A percentile compares a stretch with the other conserved stretches of the same genome.
Evolutionary conservation across 257 asterid genomes (phyloP).

Genomic region (Petunia secreta): DNA sequence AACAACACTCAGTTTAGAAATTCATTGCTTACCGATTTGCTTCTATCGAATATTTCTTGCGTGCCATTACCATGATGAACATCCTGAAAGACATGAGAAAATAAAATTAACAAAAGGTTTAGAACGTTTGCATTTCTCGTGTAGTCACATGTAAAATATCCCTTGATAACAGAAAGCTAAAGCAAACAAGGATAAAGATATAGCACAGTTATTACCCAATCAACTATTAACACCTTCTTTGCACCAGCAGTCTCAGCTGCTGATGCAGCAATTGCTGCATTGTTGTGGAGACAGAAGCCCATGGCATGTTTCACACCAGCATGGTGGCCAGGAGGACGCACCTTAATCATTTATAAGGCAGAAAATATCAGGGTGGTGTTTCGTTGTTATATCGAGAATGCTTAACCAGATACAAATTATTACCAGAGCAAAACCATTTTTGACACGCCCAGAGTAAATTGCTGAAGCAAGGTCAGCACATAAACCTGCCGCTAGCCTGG

Average conservation of each 20-base stretch:
- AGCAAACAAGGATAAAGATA: not conserved
- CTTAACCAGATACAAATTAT: slow-evolving; percentile 29
- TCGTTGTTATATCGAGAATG: slow-evolving; percentile 15
- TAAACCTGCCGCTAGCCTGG: slow-evolving; percentile 98
- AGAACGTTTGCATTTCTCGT: not conserved
- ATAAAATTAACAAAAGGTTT: slow-evolving; percentile 10
- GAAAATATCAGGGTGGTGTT: slow-evolving; percentile 31
- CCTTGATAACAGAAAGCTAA: not conserved
- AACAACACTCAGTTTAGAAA: not conserved
- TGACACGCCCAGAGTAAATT: slow-evolving; percentile 71
- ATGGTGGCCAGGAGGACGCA: slow-evolving; percentile 99
- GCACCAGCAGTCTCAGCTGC: slow-evolving; percentile 96
- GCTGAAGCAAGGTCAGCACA: slow-evolving; percentile 95
- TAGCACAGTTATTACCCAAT: slow-evolving; percentile 67
- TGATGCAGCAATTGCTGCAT: slow-evolving; percentile 96
- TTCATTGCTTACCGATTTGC: slow-evolving; percentile 71
- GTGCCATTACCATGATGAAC: slow-evolving; percentile 99
- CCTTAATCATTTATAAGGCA: slow-evolving; percentile 52
- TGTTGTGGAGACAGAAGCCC: slow-evolving; percentile 99
- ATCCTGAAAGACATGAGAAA: slow-evolving; percentile 59
- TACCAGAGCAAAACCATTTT: slow-evolving; percentile 99
- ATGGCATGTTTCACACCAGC: slow-evolving; percentile 97
- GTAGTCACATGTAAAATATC: not conserved
- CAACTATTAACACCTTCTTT: slow-evolving; percentile 87
- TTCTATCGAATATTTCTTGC: slow-evolving; percentile 90